Base-by-base conservation (phyloP, 768 basidiomycete species). In the Sutorius australiensis region DNA sequence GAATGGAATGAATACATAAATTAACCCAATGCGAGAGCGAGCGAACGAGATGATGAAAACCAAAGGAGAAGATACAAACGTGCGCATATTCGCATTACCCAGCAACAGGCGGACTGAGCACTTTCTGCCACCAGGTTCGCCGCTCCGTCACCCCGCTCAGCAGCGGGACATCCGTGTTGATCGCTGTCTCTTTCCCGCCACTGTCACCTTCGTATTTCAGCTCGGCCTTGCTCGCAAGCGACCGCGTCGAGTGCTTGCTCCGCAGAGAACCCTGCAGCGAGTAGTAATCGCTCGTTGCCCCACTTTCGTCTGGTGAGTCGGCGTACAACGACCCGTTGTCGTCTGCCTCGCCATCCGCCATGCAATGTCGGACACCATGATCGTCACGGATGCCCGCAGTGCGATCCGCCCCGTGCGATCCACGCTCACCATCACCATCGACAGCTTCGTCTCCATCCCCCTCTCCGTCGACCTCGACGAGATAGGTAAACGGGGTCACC, bases 401-500 rank as follows among this genome's bases (percentile, higher is more conserved):
- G n/a, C n/a, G 31, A 28, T 48, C 43, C 14, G 24, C 17, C 12
- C 30, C 39, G 17, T 32, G 17, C 30, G 42, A 49, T 12, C 51
- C 30, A n/a, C 42, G 51, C 37, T 56, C 60, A 4, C 53, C 53
- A 21, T 55, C 55, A 0, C 46, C 57, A 6, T 63, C 57, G 1
- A 41, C 65, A 21, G 62, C 65, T 1, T 46, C 57, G 3, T 63
- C 58, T 0, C 43, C 58, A 1, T 67, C 62, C 1, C 51, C 61
- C 8, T 66, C 61, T 10, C 49, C 67, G 33, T 59, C 59, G 13
- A 53, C 55, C 45, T 69, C 73, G 39, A 63, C 59, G 37, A 72
- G 70, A 49, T 71, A 74, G 7, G 74, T 75, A 55, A 75, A 74
- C 5, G 73, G 74, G 5, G 61, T 67, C 17, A 69, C 54, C 37